phyloP scores from a whole-genome alignment of 2,329 filamentous ascomycete species.

The Tolypocladium inflatum region DNA sequence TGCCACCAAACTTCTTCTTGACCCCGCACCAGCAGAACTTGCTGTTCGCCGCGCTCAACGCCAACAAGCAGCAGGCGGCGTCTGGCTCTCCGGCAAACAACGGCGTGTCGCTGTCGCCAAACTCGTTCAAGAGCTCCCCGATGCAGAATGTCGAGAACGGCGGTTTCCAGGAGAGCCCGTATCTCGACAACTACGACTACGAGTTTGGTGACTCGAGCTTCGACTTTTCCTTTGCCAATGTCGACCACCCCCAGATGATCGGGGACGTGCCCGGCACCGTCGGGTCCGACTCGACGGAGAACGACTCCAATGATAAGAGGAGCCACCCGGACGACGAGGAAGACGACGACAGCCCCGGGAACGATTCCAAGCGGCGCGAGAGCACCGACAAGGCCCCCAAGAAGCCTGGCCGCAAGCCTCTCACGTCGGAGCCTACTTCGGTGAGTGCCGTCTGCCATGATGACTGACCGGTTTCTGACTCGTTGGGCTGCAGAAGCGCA shows the following conservation, averaged over 20 bases:
- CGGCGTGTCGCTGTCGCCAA: conserved; percentile 34
- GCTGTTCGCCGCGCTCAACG: conserved; percentile 66
- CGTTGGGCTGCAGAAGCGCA: conserved; percentile 63
- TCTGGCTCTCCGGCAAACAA: conserved; percentile 26
- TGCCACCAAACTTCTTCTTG: conserved; percentile 53
- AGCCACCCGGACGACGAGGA: conserved; percentile 63
- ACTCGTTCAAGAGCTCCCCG: conserved; percentile 40
- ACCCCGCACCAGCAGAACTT: conserved; percentile 70
- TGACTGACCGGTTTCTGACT: neutral
- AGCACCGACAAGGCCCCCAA: conserved; percentile 79
- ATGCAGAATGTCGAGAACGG: conserved; percentile 24
- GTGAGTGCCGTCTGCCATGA: conserved; percentile 48
- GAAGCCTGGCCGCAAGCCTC: conserved; percentile 91
- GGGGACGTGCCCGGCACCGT: conserved; percentile 54
- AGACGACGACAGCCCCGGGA: conserved; percentile 42
- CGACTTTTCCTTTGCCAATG: conserved; percentile 49
- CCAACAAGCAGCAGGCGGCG: conserved; percentile 40
- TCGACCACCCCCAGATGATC: conserved; percentile 58
- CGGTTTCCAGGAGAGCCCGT: conserved; percentile 66
- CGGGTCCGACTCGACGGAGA: conserved; percentile 50
- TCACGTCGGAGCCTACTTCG: conserved; percentile 91
- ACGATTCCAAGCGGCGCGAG: conserved; percentile 62
- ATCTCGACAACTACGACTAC: conserved; percentile 67
- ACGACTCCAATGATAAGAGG: conserved; percentile 54
- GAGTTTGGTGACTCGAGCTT: conserved; percentile 70